These are phyloP conservation scores for Glycyrrhiza uralensis DNA, from an alignment of 306 rosid species.

Conservation along the genomic window DNA sequence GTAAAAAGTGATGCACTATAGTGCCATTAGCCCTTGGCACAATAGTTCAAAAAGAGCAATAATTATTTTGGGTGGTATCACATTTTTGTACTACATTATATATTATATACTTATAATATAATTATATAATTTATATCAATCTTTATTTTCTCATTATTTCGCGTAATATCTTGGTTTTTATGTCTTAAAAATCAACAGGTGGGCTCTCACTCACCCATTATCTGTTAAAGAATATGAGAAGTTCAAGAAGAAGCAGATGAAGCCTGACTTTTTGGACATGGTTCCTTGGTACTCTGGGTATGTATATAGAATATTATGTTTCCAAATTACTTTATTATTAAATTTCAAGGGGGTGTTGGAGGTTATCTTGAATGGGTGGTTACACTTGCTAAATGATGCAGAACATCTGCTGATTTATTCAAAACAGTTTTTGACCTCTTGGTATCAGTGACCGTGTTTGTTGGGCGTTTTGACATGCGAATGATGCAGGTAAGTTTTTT, in stretches of 20 bases:
- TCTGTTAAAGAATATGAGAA: conserved; percentile 79
- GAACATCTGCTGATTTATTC: conserved; percentile 98
- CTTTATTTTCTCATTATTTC: conserved; percentile 15
- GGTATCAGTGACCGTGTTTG: conserved; percentile 94
- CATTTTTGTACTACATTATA: conserved; percentile 6
- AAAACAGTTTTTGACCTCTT: conserved; percentile 96
- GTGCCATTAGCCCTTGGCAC: not conserved
- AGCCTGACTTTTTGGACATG: conserved; percentile 92
- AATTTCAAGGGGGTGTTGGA: conserved; percentile 10
- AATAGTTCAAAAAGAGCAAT: not conserved
- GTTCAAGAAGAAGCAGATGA: conserved; percentile 86
- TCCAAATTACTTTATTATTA: not conserved
- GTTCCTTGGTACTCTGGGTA: conserved; percentile 99
- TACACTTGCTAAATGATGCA: conserved; percentile 46
- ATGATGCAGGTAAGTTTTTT: conserved; percentile 89
- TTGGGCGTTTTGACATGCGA: conserved; percentile 99
- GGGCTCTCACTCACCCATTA: conserved; percentile 94
- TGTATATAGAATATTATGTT: conserved; percentile 1
- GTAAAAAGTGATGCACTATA: not conserved
- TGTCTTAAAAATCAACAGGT: conserved; percentile 54
- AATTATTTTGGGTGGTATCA: not conserved
- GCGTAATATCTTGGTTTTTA: not conserved
- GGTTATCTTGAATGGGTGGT: conserved; percentile 26
- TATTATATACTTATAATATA: no score
- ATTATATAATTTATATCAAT: no score